These are phyloP conservation scores for Aspergillus sp. DNA, from an alignment of 2,329 filamentous ascomycete species.

Conservation along the genomic window DNA sequence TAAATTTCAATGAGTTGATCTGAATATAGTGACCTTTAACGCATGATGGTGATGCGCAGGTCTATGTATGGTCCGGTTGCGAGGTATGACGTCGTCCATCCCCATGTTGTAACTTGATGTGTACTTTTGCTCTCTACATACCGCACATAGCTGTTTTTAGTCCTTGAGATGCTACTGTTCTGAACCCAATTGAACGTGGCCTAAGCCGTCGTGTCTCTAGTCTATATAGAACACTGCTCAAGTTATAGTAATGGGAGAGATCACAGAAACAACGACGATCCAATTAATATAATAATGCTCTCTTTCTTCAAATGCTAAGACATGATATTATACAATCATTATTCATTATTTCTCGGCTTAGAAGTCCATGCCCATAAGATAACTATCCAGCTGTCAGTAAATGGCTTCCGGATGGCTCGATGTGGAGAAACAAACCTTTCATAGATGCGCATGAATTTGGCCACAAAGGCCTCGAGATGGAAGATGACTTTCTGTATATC, in stretches of 20 bases:
- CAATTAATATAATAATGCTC: not conserved
- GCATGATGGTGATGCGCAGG: not conserved
- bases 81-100: constrained; percentile 12
- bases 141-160: too few species aligned
- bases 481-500: constrained; percentile 75
- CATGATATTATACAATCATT: constrained; percentile 22
- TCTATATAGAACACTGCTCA: not conserved
- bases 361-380: constrained; percentile 71
- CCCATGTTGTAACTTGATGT: not conserved
- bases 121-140: not conserved
- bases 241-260: too few species aligned
- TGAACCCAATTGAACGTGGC: too few species aligned
- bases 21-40: not conserved
- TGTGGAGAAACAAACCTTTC: constrained; percentile 62
- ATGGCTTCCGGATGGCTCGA: constrained; percentile 1
- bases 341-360: constrained; percentile 25
- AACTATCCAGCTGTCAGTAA: constrained; percentile 39
- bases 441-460: constrained; percentile 94
- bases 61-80: not conserved
- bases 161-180: too few species aligned
- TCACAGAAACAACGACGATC: not conserved
- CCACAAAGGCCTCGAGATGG: constrained; percentile 95
- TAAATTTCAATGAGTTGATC: not conserved
- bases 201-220: not conserved
- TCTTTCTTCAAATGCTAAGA: constrained; percentile 1